Conservation (phyloP, 108 stramenopile species). For the Nitzschia palea region DNA sequence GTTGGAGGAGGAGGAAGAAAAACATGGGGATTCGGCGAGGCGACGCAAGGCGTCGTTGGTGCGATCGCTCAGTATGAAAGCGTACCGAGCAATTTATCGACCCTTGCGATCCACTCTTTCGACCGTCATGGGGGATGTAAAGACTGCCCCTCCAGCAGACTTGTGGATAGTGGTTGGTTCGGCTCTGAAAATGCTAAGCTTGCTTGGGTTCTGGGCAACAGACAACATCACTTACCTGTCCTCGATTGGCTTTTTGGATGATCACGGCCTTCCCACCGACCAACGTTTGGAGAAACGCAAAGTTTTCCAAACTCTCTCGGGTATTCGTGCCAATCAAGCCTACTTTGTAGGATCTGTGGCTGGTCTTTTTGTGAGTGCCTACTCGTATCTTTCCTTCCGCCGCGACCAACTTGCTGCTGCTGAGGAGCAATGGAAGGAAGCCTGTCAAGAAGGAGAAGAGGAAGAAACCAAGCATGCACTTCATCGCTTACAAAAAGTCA, state of each 20-base stretch:
- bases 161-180: constrained; percentile 56
- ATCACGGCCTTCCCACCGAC: constrained; percentile 16
- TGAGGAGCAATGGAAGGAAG: constrained; percentile 18
- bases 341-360: constrained; percentile 70
- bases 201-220: constrained; percentile 75
- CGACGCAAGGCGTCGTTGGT: not conserved
- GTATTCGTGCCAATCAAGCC: constrained; percentile 53
- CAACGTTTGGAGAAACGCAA: constrained; percentile 28
- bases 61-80: constrained; percentile 12
- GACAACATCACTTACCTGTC: constrained; percentile 77
- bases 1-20: not conserved
- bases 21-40: not conserved
- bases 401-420: constrained; percentile 17
- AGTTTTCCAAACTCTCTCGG: constrained; percentile 15
- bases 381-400: constrained; percentile 38
- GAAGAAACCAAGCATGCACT: constrained; percentile 23
- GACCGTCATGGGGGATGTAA: constrained; percentile 9
- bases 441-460: not conserved
- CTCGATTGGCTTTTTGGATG: constrained; percentile 59
- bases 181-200: constrained; percentile 61
- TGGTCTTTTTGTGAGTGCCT: constrained; percentile 54
- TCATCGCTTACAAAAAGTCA: constrained; percentile 18
- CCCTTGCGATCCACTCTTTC: constrained; percentile 35
- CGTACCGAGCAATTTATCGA: constrained; percentile 36
- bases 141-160: constrained; percentile 20